Base-by-base conservation (phyloP, 2,329 filamentous ascomycete species). In the Fusarium sacchari region DNA sequence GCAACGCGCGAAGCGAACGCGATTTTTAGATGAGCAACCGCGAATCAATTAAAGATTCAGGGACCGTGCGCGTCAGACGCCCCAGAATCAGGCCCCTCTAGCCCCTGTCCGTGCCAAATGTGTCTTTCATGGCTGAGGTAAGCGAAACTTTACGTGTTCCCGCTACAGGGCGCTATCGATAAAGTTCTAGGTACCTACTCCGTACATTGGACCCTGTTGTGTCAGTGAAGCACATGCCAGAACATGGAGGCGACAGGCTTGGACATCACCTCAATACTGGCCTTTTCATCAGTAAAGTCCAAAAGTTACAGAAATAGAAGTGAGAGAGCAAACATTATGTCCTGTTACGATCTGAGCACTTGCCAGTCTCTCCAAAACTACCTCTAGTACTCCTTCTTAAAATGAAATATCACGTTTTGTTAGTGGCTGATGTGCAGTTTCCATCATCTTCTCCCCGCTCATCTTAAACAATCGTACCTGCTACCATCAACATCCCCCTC, bases 21-120 rank as follows among this genome's bases (percentile, higher is more conserved):
- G 76, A 65, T 71, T 64, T 55, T 59, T 59, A 53, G 62, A 55
- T 59, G 61, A 71, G 63, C 39, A 67, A 57, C 57, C 64, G 63
- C 46, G 62, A 69, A 75, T 77, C 76, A 78, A 78, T 78, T 78
- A 78, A 78, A 78, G 75, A 34, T 40, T 43, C 26, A 22, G 72
- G 74, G 59, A 70, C 74, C 63, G 74, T 78, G 76, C 74, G 22
- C 34, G 39, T 24, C 28, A 22, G 43, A 13, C 28, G 39, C 26
- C 30, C 28, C 32, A 46, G n/a, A n/a, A 43, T 40, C 24, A 9
- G 20, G 20, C 34, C 34, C 24, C 34, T 40, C 24, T 8, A 15
- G 20, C 34, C 34, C 24, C 34, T 39, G 37, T 30, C 49, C 39
- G 24, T 43, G 37, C 37, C 37, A 26, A 14, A 55, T 26, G 30